phyloP scores from a whole-genome alignment of 768 basidiomycete species.

The Russula vinacea region DNA sequence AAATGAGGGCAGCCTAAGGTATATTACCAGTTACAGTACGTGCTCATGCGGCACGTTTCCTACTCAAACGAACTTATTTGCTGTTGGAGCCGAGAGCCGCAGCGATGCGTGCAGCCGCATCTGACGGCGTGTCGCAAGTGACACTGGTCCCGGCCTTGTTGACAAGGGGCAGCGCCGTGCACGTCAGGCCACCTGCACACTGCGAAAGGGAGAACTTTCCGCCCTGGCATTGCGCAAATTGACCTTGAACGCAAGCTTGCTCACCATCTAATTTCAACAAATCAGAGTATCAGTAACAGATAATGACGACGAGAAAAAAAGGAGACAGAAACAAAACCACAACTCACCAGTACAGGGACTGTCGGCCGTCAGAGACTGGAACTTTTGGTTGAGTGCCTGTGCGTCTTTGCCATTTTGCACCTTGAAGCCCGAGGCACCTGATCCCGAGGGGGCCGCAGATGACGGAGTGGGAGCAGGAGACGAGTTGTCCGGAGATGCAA shows the following conservation, averaged over 20 bases:
- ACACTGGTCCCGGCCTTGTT: slow-evolving; percentile 42
- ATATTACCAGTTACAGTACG: neutral
- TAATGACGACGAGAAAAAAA: neutral
- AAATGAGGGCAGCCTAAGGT: too few relatives aligned
- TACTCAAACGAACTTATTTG: neutral
- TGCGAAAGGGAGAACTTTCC: slow-evolving; percentile 37
- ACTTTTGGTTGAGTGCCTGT: slow-evolving; percentile 39
- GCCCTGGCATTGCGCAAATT: slow-evolving; percentile 42
- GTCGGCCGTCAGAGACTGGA: slow-evolving; percentile 34
- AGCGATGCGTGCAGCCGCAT: slow-evolving; percentile 39
- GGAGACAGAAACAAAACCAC: neutral
- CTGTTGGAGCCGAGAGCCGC: slow-evolving; percentile 32
- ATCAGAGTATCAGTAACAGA: neutral
- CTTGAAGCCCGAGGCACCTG: slow-evolving; percentile 23
- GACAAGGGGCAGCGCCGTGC: slow-evolving; percentile 45
- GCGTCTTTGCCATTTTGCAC: slow-evolving; percentile 40
- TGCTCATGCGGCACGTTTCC: neutral
- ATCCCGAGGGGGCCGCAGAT: neutral
- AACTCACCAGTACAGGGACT: slow-evolving; percentile 37
- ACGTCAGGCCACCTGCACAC: slow-evolving; percentile 36
- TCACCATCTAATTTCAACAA: slow-evolving; percentile 32
- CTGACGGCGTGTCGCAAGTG: slow-evolving; percentile 38
- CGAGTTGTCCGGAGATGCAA: too few relatives aligned
- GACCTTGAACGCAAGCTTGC: slow-evolving; percentile 39
- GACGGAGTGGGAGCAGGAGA: neutral